Conservation (phyloP, 2,329 filamentous ascomycete genomes). For the Curvularia spicifera region DNA sequence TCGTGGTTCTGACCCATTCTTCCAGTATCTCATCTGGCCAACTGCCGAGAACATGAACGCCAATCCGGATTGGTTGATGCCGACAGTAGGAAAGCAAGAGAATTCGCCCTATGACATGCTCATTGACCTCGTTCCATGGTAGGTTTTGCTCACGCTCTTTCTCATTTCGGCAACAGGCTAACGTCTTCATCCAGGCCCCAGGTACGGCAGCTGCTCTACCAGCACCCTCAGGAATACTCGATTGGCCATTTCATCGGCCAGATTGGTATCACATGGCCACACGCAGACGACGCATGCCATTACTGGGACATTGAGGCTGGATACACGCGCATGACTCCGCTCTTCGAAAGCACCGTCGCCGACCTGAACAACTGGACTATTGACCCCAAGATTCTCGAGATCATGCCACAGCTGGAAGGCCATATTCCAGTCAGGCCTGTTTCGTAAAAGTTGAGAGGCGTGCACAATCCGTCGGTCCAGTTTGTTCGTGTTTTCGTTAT, state of each 20-base stretch:
- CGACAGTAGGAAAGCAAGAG: conserved; percentile 38
- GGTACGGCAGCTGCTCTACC: conserved; percentile 43
- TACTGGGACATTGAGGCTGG: conserved; percentile 47
- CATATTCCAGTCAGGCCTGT: conserved; percentile 36
- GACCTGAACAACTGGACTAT: conserved; percentile 45
- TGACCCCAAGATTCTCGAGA: conserved; percentile 43
- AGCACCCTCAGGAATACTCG: conserved; percentile 41
- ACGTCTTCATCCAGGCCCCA: conserved; percentile 37
- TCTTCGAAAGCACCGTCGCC: conserved; percentile 43
- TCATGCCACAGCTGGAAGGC: conserved; percentile 43
- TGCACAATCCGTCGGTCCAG: not conserved
- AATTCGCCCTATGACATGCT: conserved; percentile 41
- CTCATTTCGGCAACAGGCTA: conserved; percentile 9
- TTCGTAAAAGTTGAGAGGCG: conserved; percentile 1
- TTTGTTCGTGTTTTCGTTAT: not conserved
- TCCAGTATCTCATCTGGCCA: conserved; percentile 48
- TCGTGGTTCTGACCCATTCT: conserved; percentile 16
- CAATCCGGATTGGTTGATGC: conserved; percentile 47
- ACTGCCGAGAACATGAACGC: conserved; percentile 45
- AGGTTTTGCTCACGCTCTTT: conserved; percentile 4
- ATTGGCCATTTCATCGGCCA: conserved; percentile 38
- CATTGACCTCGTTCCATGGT: conserved; percentile 47
- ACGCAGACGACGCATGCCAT: conserved; percentile 46
- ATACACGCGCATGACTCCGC: conserved; percentile 42
- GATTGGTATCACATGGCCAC: conserved; percentile 42